phyloP scores from a whole-genome alignment of 345 rosid genomes.

The Eutrema heterophyllum region DNA sequence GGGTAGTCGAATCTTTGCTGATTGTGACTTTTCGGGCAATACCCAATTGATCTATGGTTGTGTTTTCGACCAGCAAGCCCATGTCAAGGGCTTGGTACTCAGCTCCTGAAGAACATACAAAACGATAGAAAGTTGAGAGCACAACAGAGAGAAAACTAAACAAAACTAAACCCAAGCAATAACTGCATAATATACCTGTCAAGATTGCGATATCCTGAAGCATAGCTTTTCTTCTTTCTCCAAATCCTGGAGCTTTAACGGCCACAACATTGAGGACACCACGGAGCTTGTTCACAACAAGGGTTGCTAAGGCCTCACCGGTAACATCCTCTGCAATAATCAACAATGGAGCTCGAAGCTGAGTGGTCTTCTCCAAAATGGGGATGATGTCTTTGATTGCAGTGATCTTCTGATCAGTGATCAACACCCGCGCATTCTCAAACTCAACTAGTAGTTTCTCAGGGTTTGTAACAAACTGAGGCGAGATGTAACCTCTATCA shows the following conservation, averaged over 20 bases:
- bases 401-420: slow-evolving; percentile 92
- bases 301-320: slow-evolving; percentile 95
- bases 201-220: slow-evolving; percentile 94
- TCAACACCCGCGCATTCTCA: slow-evolving; percentile 87
- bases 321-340: slow-evolving; percentile 94
- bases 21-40: slow-evolving; percentile 78
- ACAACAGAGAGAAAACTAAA: neutral
- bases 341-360: slow-evolving; percentile 83
- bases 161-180: neutral
- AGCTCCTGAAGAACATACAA: slow-evolving; percentile 51
- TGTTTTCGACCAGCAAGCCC: slow-evolving; percentile 70
- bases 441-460: slow-evolving; percentile 90
- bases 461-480: slow-evolving; percentile 89
- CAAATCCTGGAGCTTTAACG: slow-evolving; percentile 93
- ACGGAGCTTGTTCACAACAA: slow-evolving; percentile 90
- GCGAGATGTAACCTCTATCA: slow-evolving; percentile 94
- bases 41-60: slow-evolving; percentile 83
- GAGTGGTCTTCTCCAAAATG: slow-evolving; percentile 84
- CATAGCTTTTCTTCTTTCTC: slow-evolving; percentile 95
- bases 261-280: slow-evolving; percentile 93
- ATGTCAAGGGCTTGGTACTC: slow-evolving; percentile 86
- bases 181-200: slow-evolving; percentile 53
- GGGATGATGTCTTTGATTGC: slow-evolving; percentile 94
- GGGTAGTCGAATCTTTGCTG: slow-evolving; percentile 74
- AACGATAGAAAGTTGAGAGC: neutral